Evolutionary conservation across 176 grass and related monocot species (phyloP).

Genomic region (Triticum turgidum): DNA sequence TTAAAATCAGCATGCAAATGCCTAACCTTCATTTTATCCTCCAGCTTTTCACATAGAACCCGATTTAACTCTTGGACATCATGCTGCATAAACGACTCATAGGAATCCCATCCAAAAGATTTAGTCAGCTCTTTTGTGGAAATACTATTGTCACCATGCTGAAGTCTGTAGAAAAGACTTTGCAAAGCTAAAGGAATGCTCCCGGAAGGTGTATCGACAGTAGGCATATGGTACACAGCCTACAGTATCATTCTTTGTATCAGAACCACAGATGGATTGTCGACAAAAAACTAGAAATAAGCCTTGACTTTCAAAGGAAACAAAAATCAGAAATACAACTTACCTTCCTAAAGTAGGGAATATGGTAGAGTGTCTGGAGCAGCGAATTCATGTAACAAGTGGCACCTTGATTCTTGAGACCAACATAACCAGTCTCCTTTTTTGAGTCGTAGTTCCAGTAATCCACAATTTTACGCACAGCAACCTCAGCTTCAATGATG

Average conservation of each 20-base stretch:
- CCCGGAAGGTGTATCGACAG: conserved; percentile 60
- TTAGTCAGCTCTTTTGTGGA: conserved; percentile 83
- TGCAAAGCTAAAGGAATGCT: conserved; percentile 81
- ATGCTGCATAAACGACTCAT: conserved; percentile 86
- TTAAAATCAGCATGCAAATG: conserved; percentile 19
- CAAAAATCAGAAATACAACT: conserved; percentile 27
- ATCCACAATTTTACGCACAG: conserved; percentile 56
- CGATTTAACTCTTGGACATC: conserved; percentile 85
- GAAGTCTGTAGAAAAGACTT: conserved; percentile 88
- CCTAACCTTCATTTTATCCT: conserved; percentile 85
- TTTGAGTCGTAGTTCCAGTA: conserved; percentile 77
- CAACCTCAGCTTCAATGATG: conserved; percentile 78
- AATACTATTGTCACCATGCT: conserved; percentile 68
- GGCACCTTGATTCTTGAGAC: conserved; percentile 87
- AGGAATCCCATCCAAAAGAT: conserved; percentile 83
- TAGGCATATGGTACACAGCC: conserved; percentile 88
- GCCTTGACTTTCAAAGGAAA: neutral
- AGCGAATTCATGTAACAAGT: conserved; percentile 93
- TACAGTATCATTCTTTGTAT: conserved; percentile 47
- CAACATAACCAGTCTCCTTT: conserved; percentile 81
- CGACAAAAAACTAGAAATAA: conserved; percentile 24
- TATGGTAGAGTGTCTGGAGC: conserved; percentile 81
- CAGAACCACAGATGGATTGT: conserved; percentile 14
- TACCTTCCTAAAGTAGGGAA: conserved; percentile 72
- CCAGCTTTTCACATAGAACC: conserved; percentile 83